A percentile compares a stretch with the other conserved stretches of the same genome.
phyloP scores from a whole-genome alignment of 495 filamentous ascomycete genomes.

The Extremus antarcticus region DNA sequence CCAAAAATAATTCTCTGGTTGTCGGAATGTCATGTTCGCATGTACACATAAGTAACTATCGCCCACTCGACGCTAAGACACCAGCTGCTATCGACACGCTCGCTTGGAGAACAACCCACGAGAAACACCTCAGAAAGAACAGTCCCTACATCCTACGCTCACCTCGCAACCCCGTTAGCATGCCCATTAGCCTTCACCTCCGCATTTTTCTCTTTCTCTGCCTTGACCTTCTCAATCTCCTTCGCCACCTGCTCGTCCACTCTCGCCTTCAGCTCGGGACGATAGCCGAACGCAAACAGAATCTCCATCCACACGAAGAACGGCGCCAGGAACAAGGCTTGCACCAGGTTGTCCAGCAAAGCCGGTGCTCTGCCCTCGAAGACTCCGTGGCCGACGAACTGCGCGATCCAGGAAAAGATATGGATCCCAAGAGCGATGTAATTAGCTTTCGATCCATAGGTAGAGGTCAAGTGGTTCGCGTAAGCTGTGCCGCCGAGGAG shows the following conservation, averaged over 20 bases:
- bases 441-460: conserved; percentile 55
- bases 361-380: conserved; percentile 86
- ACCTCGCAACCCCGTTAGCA: conserved; percentile 9
- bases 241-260: conserved; percentile 62
- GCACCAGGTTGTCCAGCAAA: conserved; percentile 77
- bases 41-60: no score
- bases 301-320: conserved; percentile 97
- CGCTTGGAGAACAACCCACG: neutral
- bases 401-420: conserved; percentile 67
- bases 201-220: conserved; percentile 29
- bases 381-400: conserved; percentile 84
- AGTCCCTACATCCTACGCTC: neutral
- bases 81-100: no score
- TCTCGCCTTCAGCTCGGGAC: conserved; percentile 70
- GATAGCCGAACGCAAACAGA: conserved; percentile 82
- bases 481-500: conserved; percentile 62
- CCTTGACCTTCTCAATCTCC: conserved; percentile 51
- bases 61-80: no score
- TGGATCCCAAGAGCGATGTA: conserved; percentile 59
- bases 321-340: conserved; percentile 89
- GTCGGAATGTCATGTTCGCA: no score
- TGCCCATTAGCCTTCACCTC: conserved; percentile 29
- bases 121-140: neutral
- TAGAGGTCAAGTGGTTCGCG: conserved; percentile 59
- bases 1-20: no score